Conservation (phyloP, 208 protist genomes). For the Trypanosoma lewisi region DNA sequence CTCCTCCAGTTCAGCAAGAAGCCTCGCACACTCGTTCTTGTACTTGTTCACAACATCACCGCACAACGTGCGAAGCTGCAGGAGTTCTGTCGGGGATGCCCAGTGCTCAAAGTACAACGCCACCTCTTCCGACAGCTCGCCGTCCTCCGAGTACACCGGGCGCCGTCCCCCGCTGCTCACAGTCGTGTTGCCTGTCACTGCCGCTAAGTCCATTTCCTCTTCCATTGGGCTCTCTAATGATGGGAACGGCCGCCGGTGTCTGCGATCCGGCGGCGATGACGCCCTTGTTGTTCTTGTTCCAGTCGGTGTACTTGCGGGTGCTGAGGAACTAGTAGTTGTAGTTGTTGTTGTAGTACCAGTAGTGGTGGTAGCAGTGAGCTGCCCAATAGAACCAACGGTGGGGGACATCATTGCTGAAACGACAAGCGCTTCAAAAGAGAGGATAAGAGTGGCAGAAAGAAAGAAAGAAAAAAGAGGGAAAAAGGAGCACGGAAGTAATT, state of each 20-base stretch:
- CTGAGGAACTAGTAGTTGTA: neutral
- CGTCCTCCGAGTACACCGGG: slow-evolving; percentile 1
- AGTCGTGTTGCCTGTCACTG: neutral
- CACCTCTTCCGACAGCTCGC: slow-evolving; percentile 10
- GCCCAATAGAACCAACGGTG: neutral
- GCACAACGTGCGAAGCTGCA: slow-evolving; percentile 49
- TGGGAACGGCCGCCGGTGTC: neutral
- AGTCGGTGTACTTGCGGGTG: neutral
- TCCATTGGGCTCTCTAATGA: neutral
- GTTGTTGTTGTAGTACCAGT: no score
- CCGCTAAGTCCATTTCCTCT: neutral
- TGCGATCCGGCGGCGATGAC: neutral
- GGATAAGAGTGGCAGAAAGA: neutral
- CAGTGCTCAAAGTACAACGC: slow-evolving; percentile 38
- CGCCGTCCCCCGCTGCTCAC: neutral
- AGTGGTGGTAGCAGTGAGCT: no score
- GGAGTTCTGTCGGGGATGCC: slow-evolving; percentile 74
- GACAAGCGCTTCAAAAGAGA: neutral
- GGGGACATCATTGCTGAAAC: slow-evolving; percentile 1
- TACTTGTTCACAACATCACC: slow-evolving; percentile 36
- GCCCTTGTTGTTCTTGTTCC: slow-evolving; percentile 9
- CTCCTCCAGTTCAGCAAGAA: slow-evolving; percentile 34
- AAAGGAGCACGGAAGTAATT: neutral
- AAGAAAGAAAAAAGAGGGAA: slow-evolving; percentile 10
- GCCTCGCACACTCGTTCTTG: slow-evolving; percentile 29